Evolutionary conservation across 192 early-diverging fungal species (phyloP), one percentile per base, ranked within the genome.

Genomic region (Chytriomyces sp.): DNA sequence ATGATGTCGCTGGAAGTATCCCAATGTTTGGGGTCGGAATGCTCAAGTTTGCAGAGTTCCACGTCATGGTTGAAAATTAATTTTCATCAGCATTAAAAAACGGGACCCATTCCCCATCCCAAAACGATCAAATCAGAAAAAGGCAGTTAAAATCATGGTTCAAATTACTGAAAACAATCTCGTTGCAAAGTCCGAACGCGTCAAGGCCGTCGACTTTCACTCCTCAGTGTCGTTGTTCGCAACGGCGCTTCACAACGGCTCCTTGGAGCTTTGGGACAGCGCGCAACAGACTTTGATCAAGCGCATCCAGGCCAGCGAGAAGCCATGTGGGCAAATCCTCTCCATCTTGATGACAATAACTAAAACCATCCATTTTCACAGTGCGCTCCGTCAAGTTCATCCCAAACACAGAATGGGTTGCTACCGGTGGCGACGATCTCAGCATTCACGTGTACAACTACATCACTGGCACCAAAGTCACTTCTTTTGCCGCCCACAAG

Each of bases 401-500:
- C 69, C 92, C 91, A 6, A 92, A 94, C 0, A 95, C 96, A 76
- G 94, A 95, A 44, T 84, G 98, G 18, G 98, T 99, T 81, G 97
- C 95, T 3, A 94, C 95, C 35, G 96, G 95, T 46, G 97, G 96
- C 72, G 97, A 99, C 80, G 97, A 99, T 82, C 96, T 97, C 89
- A 98, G 96, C 82, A 95, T 99, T 77, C 96, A 97, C 83, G 95
- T 99, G n/a, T 85, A 94, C 46, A 97, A 96, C 75, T 97, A 96
- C 35, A 86, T 97, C 26, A 95, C 93, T 50, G 97, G 97, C 8
- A 20, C 13, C 0, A 0, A 57, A 20, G 20, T 57, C 53, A 57
- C 53, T 4, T 13, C 13, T 1, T 57, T n/a, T 4, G 1, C 53
- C 16, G 53, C 53, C 53, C 97, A 99, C 86, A 82, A 98, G 78